Conservation (phyloP, 2,329 filamentous ascomycete genomes). For the Harringtonia lauricola region DNA sequence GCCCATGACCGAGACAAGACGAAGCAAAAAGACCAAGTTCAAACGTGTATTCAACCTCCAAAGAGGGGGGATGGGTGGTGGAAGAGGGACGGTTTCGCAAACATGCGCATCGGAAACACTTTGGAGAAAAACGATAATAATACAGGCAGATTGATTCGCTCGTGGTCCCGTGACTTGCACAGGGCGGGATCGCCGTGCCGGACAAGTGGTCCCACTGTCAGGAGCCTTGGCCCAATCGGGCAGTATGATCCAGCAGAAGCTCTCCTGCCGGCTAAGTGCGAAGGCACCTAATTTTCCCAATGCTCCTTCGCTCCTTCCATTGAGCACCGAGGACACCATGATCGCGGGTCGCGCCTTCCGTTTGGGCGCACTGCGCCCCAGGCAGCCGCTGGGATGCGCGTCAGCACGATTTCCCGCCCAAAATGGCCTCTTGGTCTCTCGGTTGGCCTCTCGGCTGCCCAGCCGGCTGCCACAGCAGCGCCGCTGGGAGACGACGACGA, state of each 20-base stretch:
- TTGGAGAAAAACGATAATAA: too few relatives aligned
- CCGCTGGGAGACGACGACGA: conserved; percentile 31
- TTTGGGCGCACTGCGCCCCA: conserved; percentile 1
- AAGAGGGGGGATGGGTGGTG: not conserved
- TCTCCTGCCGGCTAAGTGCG: not conserved
- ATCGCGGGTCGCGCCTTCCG: conserved; percentile 7
- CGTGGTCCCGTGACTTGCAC: too few relatives aligned
- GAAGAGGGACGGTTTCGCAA: too few relatives aligned
- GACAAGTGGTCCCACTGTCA: too few relatives aligned
- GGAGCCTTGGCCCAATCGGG: not conserved
- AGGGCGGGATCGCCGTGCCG: too few relatives aligned
- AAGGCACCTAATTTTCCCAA: not conserved
- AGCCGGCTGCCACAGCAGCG: conserved; percentile 1
- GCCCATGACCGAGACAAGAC: conserved; percentile 32
- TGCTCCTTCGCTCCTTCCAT: not conserved
- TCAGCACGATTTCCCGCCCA: too few relatives aligned
- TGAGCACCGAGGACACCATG: conserved; percentile 1
- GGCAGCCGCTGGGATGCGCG: conserved; percentile 4
- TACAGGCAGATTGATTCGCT: too few relatives aligned
- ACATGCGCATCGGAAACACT: too few relatives aligned
- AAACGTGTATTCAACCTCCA: too few relatives aligned
- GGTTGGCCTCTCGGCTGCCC: not conserved
- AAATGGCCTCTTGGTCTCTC: too few relatives aligned
- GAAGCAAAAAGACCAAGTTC: not conserved
- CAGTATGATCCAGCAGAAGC: not conserved